Base-by-base conservation (phyloP, 768 basidiomycete genomes). In the Cystobasidium tubakii region DNA sequence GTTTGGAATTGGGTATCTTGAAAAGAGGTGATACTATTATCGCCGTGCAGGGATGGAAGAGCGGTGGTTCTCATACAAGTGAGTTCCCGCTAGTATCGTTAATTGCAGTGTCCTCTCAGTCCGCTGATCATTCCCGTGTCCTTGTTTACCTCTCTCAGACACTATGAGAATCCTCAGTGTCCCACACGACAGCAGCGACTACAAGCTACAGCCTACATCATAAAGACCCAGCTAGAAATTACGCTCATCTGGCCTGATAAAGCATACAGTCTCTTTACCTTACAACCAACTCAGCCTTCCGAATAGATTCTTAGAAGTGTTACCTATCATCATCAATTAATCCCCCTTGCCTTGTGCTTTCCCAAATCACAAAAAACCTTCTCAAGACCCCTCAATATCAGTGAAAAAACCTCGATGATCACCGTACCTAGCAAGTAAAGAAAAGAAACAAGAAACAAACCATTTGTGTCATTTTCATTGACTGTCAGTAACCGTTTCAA, bases 41-140 rank as follows among this genome's bases (percentile, higher is more conserved):
- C 76, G 95, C 95, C 62, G 90, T 99, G 3, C 96, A 98, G 82
- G 96, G 96, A n/a, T 99, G 95, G 95, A 95, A 93, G 84, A 91
- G 93, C 54, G 96, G 96, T 73, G 86, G 96, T 57, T 73, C 77
- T 57, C 75, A 79, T 70, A 74, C 78, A 46, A 63, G 79, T 79
- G 66, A 79, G 79, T 76, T 46, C 13, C 1, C 17, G 12, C 25
- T 62, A 25, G n/a, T 25, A 1, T 2, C 69, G 39, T 13, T 31
- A n/a, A 12, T 25, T 39, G 1, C 36, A 23, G 0, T 31, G 9
- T n/a, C n/a, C n/a, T n/a, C n/a, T n/a, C n/a, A n/a, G n/a, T n/a
- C n/a, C n/a, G n/a, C n/a, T n/a, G n/a, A n/a, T n/a, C n/a, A n/a
- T 65, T 65, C 10, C 25, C 34, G 3, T 15, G 29, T 39, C 6